phyloP scores from a whole-genome alignment of 805 yeast genomes.

The Yamadazyma phyllophila region DNA sequence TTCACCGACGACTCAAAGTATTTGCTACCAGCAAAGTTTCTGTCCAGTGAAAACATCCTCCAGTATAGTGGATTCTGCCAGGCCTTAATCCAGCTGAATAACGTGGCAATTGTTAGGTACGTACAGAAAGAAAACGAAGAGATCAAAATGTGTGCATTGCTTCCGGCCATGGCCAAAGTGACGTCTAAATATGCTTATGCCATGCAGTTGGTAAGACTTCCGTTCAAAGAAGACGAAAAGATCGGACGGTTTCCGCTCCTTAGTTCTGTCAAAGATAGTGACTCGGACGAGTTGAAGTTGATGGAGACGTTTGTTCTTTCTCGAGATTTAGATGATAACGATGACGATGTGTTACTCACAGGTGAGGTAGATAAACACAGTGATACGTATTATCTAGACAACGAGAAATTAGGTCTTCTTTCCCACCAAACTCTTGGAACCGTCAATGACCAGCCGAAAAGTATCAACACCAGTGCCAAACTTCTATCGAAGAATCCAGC shows the following conservation, averaged over 20 bases:
- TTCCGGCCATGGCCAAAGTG: slow-evolving; percentile 36
- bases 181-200: slow-evolving; percentile 26
- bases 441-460: background rate
- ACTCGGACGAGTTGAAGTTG: slow-evolving; percentile 12
- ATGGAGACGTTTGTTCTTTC: slow-evolving; percentile 32
- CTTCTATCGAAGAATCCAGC: slow-evolving; percentile 32
- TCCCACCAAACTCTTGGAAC: slow-evolving; percentile 11
- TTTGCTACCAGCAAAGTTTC: slow-evolving; percentile 41
- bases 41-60: slow-evolving; percentile 25
- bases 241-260: slow-evolving; percentile 49
- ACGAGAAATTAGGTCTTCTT: slow-evolving; percentile 15
- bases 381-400: slow-evolving; percentile 11
- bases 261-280: slow-evolving; percentile 6
- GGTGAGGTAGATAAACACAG: background rate
- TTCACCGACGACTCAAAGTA: slow-evolving; percentile 58
- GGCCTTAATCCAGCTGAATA: slow-evolving; percentile 46
- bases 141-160: slow-evolving; percentile 50
- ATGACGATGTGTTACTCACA: background rate
- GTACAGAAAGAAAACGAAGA: slow-evolving; percentile 51
- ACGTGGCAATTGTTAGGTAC: slow-evolving; percentile 60
- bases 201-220: slow-evolving; percentile 55
- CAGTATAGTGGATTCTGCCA: slow-evolving; percentile 38
- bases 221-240: slow-evolving; percentile 74
- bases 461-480: slow-evolving; percentile 13
- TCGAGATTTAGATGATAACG: slow-evolving; percentile 22